Conservation (phyloP, 1,284 basidiomycete species). For the Leccinum cinnamomeum region DNA sequence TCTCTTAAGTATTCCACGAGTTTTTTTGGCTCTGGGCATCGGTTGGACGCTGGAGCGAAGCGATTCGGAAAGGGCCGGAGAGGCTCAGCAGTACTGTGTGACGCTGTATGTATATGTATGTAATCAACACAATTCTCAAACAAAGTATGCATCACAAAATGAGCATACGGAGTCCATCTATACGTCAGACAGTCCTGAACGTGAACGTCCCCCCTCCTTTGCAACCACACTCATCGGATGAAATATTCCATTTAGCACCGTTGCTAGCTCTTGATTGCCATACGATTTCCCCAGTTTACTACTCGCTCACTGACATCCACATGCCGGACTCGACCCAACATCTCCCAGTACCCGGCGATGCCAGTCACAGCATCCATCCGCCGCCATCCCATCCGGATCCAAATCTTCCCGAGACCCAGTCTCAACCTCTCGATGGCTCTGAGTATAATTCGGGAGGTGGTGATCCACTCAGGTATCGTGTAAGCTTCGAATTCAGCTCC, state of each 20-base stretch:
- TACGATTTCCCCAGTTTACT: not conserved
- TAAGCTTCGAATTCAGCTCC: not conserved
- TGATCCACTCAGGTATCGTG: not conserved
- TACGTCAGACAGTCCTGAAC: not conserved
- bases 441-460: not conserved
- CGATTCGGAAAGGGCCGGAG: not conserved
- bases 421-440: not conserved
- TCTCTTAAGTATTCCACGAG: not conserved
- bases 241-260: slow-evolving; percentile 1
- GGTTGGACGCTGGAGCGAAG: not conserved
- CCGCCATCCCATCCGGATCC: not conserved
- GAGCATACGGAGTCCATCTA: not conserved
- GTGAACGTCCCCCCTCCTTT: not conserved
- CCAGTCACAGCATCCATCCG: not conserved
- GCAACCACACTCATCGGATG: not conserved
- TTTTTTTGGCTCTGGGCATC: not conserved
- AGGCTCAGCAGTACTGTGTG: not conserved
- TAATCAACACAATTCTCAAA: not conserved
- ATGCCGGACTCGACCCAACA: not conserved
- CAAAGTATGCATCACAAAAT: not conserved
- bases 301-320: not conserved
- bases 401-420: not conserved
- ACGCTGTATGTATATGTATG: not conserved
- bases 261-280: not conserved
- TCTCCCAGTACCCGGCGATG: not conserved